These are phyloP conservation scores for Xylaria digitata DNA, from an alignment of 2,329 filamentous ascomycete genomes.

Conservation along the genomic window DNA sequence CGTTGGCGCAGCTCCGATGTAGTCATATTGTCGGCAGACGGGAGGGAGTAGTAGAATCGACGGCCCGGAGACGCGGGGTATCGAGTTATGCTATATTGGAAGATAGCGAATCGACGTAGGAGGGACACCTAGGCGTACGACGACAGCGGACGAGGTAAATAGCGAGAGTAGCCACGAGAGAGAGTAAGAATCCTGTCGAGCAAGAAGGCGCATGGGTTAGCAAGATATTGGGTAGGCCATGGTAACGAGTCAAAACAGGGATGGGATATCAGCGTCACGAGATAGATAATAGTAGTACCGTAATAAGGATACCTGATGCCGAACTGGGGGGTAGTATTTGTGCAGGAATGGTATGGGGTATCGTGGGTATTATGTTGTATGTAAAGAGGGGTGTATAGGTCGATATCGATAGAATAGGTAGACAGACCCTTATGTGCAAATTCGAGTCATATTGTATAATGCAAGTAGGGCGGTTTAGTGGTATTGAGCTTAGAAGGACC, in stretches of 20 bases:
- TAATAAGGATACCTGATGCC: constrained; percentile 22
- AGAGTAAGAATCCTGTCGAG: constrained; percentile 5
- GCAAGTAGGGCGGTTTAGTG: not conserved
- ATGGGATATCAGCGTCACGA: constrained; percentile 2
- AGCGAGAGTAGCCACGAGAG: not conserved
- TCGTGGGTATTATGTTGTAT: not conserved
- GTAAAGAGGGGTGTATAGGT: not conserved
- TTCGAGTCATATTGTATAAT: constrained; percentile 8
- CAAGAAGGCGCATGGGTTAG: constrained; percentile 11
- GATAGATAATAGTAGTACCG: constrained; percentile 1
- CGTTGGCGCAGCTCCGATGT: constrained; percentile 54
- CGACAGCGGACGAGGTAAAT: not conserved
- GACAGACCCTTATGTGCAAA: constrained; percentile 16
- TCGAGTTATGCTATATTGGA: not conserved
- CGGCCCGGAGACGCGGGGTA: not conserved
- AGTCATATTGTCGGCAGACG: constrained; percentile 45
- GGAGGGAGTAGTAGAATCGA: constrained; percentile 9
- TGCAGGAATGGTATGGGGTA: not conserved
- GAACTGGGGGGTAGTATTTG: constrained; percentile 2
- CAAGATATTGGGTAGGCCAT: not conserved
- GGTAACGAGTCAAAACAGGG: constrained; percentile 1
- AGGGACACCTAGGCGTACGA: not conserved
- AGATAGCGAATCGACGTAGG: not conserved
- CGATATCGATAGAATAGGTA: no score
- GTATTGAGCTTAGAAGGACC: not conserved